phyloP scores from a whole-genome alignment of 805 yeast species.

The Babjeviella inositovora region DNA sequence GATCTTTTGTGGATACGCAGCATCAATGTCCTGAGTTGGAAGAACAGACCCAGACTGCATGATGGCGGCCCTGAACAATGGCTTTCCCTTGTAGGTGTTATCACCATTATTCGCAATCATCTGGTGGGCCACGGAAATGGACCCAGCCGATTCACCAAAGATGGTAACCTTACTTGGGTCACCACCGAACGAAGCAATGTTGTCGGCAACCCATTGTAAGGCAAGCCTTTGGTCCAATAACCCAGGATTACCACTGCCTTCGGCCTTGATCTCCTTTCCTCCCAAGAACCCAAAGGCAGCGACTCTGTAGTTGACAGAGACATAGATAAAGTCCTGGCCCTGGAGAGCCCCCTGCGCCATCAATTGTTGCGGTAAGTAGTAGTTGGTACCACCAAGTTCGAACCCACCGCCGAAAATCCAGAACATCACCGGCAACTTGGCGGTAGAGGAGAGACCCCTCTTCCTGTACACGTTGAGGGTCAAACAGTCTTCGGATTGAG shows the following conservation, averaged over 20 bases:
- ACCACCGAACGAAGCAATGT: conserved; percentile 18
- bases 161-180: conserved; percentile 14
- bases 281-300: conserved; percentile 16
- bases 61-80: too few species aligned
- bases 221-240: conserved; percentile 17
- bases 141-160: conserved; percentile 22
- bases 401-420: conserved; percentile 20
- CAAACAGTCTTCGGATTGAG: conserved; percentile 12
- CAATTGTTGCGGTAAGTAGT: conserved; percentile 4
- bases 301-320: conserved; percentile 18
- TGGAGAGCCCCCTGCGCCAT: conserved; percentile 6
- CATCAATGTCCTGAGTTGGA: too few species aligned
- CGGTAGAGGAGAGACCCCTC: conserved; percentile 2
- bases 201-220: conserved; percentile 14
- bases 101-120: too few species aligned
- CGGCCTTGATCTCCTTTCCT: conserved; percentile 6
- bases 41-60: too few species aligned
- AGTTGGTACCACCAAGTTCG: conserved; percentile 7
- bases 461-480: conserved; percentile 10
- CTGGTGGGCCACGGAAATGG: too few species aligned
- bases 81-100: too few species aligned
- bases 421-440: conserved; percentile 11
- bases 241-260: conserved; percentile 13
- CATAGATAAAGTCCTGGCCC: conserved; percentile 11
- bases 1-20: too few species aligned